Evolutionary conservation across 108 stramenopile genomes (phyloP).

Genomic region (Halocafeteria seosinensis): DNA sequence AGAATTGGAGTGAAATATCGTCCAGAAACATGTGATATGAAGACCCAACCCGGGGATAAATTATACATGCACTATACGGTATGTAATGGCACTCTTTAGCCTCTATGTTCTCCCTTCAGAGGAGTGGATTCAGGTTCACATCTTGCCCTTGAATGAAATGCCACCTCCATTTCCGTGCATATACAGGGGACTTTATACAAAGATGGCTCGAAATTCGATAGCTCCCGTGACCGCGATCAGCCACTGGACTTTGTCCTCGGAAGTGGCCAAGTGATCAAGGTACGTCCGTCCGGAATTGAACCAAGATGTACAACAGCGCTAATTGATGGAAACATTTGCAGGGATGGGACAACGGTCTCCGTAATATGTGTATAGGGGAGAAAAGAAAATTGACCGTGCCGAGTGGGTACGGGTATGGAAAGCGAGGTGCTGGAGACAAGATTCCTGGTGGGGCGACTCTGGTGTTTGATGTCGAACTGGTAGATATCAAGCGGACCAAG

Average conservation of each 20-base stretch:
- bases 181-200: not conserved
- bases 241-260: constrained; percentile 19
- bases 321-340: no score
- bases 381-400: constrained; percentile 62
- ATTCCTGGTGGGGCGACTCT: constrained; percentile 58
- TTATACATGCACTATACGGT: constrained; percentile 1
- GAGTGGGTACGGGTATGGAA: constrained; percentile 64
- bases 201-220: constrained; percentile 42
- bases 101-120: not conserved
- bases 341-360: constrained; percentile 67
- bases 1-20: not conserved
- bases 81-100: not conserved
- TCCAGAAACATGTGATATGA: not conserved
- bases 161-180: not conserved
- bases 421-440: constrained; percentile 46
- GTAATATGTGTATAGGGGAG: constrained; percentile 65
- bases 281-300: no score
- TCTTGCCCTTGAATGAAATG: not conserved
- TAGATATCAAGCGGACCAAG: constrained; percentile 17
- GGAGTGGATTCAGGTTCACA: not conserved
- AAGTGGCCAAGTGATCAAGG: constrained; percentile 67
- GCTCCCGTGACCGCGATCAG: constrained; percentile 14
- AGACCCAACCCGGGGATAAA: not conserved
- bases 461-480: constrained; percentile 69
- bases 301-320: constrained; percentile 31